These are phyloP conservation scores for Vaccinium corymbosum DNA, from an alignment of 148 eudicot species.

Conservation along the genomic window DNA sequence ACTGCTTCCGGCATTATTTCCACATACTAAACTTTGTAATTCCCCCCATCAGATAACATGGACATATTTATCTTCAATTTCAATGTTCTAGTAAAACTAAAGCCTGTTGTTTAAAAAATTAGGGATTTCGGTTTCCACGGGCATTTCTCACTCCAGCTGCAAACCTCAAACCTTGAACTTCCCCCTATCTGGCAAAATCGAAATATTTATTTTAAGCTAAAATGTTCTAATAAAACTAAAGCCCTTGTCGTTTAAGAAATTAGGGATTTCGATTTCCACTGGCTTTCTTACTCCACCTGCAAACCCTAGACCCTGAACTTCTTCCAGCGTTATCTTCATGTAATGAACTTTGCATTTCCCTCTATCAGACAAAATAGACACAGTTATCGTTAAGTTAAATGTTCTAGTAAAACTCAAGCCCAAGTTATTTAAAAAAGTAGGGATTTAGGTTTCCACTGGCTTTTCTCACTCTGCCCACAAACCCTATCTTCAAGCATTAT, in stretches of 20 bases:
- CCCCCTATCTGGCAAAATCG: too few relatives aligned
- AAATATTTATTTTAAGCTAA: too few relatives aligned
- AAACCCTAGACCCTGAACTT: not conserved
- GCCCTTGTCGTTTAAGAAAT: too few relatives aligned
- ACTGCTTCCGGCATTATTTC: not conserved
- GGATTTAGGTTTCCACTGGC: not conserved
- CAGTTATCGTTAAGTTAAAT: not conserved
- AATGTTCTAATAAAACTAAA: too few relatives aligned
- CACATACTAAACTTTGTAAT: not conserved
- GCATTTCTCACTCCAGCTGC: not conserved
- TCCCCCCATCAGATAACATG: not conserved
- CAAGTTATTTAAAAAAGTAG: too few relatives aligned
- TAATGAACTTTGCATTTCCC: not conserved
- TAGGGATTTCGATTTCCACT: not conserved
- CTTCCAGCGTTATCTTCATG: not conserved
- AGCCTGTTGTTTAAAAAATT: not conserved
- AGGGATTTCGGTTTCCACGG: not conserved
- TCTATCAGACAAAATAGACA: not conserved
- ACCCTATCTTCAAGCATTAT: not conserved
- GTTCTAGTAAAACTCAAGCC: not conserved
- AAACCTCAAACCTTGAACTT: not conserved
- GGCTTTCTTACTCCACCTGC: not conserved
- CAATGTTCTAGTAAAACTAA: not conserved
- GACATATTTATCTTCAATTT: not conserved
- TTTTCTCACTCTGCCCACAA: not conserved